A percentile compares a stretch with the other conserved stretches of the same genome.
These are phyloP conservation scores for Amanita pseudoporphyria DNA, from an alignment of 768 basidiomycete species.

Conservation along the genomic window DNA sequence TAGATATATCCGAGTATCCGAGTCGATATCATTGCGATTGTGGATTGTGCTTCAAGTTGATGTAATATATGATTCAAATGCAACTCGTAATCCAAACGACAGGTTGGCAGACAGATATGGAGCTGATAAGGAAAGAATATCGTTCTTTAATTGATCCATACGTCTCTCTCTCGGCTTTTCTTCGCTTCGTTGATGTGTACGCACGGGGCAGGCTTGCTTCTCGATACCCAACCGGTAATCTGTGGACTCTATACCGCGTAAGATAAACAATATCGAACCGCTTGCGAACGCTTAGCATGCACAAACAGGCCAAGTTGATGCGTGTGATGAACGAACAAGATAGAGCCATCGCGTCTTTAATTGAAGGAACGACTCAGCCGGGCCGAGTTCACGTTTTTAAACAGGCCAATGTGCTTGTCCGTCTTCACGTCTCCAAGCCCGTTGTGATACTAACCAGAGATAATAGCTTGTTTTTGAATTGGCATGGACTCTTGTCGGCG, in stretches of 20 bases:
- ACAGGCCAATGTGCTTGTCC: conserved; percentile 66
- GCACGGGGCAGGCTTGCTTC: conserved; percentile 38
- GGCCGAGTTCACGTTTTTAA: conserved; percentile 47
- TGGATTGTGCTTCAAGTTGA: no score
- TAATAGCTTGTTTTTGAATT: conserved; percentile 63
- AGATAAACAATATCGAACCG: conserved; percentile 4
- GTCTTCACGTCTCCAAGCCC: conserved; percentile 9
- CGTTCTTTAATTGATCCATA: conserved; percentile 54
- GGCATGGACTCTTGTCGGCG: conserved; percentile 63
- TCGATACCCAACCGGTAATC: conserved; percentile 54
- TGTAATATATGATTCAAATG: no score
- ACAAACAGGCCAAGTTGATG: conserved; percentile 56
- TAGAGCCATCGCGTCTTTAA: conserved; percentile 56
- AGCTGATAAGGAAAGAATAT: conserved; percentile 53
- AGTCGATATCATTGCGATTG: no score
- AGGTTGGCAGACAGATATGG: conserved; percentile 71
- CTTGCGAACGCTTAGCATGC: not conserved
- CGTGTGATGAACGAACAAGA: conserved; percentile 60
- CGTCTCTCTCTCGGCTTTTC: conserved; percentile 13
- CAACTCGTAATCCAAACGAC: conserved; percentile 58
- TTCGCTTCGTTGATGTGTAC: not conserved
- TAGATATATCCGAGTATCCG: no score
- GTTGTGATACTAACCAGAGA: not conserved
- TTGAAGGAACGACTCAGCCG: conserved; percentile 44
- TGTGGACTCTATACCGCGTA: conserved; percentile 71